Evolutionary conservation across 2,329 filamentous ascomycete genomes (phyloP), one percentile per base, ranked within the genome.

Genomic region (Cercospora brassicicola): DNA sequence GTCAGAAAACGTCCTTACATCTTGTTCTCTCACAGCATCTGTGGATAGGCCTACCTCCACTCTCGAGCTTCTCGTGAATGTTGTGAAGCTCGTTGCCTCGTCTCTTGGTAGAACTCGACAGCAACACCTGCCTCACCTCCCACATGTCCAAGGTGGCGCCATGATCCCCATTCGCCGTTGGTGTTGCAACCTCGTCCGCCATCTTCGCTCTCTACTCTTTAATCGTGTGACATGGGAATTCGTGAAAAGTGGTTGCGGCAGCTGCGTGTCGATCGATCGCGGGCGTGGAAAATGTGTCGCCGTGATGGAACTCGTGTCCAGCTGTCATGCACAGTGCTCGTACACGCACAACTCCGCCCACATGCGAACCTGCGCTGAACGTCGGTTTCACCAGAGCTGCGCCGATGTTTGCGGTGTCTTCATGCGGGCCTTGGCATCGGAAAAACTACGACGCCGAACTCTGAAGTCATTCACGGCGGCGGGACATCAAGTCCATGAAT

Each of bases 91-190:
- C 81, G 33, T 79, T 71, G 66, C 79, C 80, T 71, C 83, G 76
- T 69, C 79, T 79, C 77, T 84, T 84, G 57, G 82, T 84, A 31
- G 82, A 84, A 76, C 81, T 84, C 30, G 77, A 77, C 65, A 84
- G 79, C 67, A 84, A 78, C 62, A 76, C 79, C 68, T 78, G 77
- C 64, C 82, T 71, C 65, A 73, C 67, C 59, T 68, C 69, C 65
- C 69, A 74, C 13, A 76, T 66, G 59, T 76, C 71, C 45, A 74
- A 33, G 33, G 31, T 64, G 10, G 61, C 31, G 36, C 59, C 56
- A 30, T 70, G 62, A 33, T 57, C 30, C 30, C 55, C 55, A 23
- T 57, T 53, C 20, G 23, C 20, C 20, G 48, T 26, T 15, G 66
- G 28, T 60, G 28, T 33, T 48, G n/a, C 51, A 23, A 45, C 65